phyloP scores from a whole-genome alignment of 352 stramenopile genomes.

The Phytopythium delawarense region DNA sequence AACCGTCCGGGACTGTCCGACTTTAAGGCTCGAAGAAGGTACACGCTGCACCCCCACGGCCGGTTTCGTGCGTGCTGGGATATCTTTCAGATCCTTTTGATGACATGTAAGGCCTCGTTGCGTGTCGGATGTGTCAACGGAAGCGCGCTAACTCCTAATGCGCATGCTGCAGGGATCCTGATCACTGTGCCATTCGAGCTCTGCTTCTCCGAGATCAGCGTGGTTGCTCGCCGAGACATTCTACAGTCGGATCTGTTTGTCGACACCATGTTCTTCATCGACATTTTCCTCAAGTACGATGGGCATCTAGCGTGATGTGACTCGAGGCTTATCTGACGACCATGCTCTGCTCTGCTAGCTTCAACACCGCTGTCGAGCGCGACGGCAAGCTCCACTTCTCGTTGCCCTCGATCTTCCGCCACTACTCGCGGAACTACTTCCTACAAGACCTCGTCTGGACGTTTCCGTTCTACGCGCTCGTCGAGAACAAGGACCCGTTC shows the following conservation, averaged over 20 bases:
- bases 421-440: constrained; percentile 59
- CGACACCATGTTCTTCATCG: constrained; percentile 56
- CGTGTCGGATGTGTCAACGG: background rate
- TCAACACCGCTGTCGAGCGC: constrained; percentile 68
- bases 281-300: constrained; percentile 67
- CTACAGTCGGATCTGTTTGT: constrained; percentile 57
- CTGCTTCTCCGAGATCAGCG: constrained; percentile 42
- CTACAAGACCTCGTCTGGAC: constrained; percentile 59
- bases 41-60: constrained; percentile 66
- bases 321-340: background rate
- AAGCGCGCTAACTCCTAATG: constrained; percentile 1
- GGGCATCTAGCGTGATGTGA: background rate
- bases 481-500: constrained; percentile 23
- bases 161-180: constrained; percentile 39
- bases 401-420: constrained; percentile 34
- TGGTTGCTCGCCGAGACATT: constrained; percentile 26
- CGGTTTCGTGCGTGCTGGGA: constrained; percentile 56
- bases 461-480: constrained; percentile 63
- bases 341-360: constrained; percentile 26
- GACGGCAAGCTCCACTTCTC: constrained; percentile 77
- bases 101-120: constrained; percentile 48
- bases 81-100: constrained; percentile 41
- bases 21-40: constrained; percentile 40
- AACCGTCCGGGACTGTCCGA: constrained; percentile 36
- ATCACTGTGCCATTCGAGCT: constrained; percentile 68